Percentiles rank a stretch among this genome's conserved stretches.
phyloP scores from a whole-genome alignment of 345 rosid genomes.

The Ceriops zippeliana region DNA sequence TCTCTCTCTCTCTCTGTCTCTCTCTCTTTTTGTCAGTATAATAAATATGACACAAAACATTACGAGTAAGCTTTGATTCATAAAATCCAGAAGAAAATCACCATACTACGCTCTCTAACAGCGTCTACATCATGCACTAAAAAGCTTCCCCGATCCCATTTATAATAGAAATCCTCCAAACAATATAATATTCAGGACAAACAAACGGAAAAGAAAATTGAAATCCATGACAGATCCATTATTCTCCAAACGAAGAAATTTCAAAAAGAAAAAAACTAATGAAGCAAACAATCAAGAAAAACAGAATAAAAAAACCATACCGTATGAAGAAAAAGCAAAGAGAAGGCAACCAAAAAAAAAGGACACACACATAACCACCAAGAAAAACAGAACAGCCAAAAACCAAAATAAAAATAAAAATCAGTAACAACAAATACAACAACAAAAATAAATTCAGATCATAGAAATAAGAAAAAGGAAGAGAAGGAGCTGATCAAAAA shows the following conservation, averaged over 20 bases:
- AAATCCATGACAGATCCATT: background rate
- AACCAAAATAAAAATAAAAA: background rate
- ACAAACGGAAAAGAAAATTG: no score
- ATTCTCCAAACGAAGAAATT: background rate
- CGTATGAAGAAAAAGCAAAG: background rate
- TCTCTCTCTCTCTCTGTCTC: no score
- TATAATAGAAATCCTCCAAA: background rate
- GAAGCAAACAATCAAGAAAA: background rate
- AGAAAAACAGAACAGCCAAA: background rate
- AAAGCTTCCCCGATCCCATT: no score
- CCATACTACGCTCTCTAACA: no score
- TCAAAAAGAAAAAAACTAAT: no score
- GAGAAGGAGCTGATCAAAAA: no score
- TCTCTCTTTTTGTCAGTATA: no score
- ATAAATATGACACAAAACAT: no score
- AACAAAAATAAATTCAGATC: background rate
- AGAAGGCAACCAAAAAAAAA: background rate
- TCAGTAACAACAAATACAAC: background rate
- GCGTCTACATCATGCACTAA: no score
- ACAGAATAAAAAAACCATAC: background rate
- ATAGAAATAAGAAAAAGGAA: background rate
- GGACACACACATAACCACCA: background rate
- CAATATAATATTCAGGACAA: no score
- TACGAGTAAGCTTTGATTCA: no score
- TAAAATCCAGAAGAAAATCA: no score